phyloP scores from a whole-genome alignment of 371 early-diverging fungal species.

The Amoeboaphelidium protococcarum region DNA sequence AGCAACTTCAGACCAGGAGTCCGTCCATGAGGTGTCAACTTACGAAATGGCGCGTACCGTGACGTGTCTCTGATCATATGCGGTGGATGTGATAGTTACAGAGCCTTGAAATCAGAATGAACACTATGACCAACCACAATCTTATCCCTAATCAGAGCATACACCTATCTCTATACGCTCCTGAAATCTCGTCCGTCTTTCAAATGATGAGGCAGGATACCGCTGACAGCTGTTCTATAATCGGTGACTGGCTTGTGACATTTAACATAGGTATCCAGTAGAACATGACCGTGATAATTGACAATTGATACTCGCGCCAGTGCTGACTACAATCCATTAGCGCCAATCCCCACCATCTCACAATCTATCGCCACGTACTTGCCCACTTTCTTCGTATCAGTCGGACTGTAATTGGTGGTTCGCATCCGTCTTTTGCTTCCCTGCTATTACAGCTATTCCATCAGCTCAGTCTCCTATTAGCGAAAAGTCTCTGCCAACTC shows the following conservation, averaged over 20 bases:
- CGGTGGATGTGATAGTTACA: slow-evolving; percentile 52
- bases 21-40: slow-evolving; percentile 23
- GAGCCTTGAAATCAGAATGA: slow-evolving; percentile 44
- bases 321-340: slow-evolving; percentile 23
- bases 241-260: slow-evolving; percentile 63
- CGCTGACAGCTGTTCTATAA: slow-evolving; percentile 70
- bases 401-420: no score
- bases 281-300: slow-evolving; percentile 61
- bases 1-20: slow-evolving; percentile 47
- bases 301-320: slow-evolving; percentile 76
- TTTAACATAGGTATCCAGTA: slow-evolving; percentile 59
- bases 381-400: slow-evolving; percentile 18
- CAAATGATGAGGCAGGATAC: slow-evolving; percentile 58
- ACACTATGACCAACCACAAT: slow-evolving; percentile 77
- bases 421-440: no score
- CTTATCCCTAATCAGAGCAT: slow-evolving; percentile 44
- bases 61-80: slow-evolving; percentile 40
- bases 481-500: no score
- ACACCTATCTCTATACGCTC: slow-evolving; percentile 43
- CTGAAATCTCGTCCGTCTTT: slow-evolving; percentile 29
- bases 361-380: slow-evolving; percentile 84
- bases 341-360: slow-evolving; percentile 67
- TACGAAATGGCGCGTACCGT: slow-evolving; percentile 37
- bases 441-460: no score
- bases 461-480: no score